Percentiles rank a stretch among this genome's conserved stretches.
Evolutionary conservation across 2,329 filamentous ascomycete genomes (phyloP).

Genomic region (Aureobasidium lini): DNA sequence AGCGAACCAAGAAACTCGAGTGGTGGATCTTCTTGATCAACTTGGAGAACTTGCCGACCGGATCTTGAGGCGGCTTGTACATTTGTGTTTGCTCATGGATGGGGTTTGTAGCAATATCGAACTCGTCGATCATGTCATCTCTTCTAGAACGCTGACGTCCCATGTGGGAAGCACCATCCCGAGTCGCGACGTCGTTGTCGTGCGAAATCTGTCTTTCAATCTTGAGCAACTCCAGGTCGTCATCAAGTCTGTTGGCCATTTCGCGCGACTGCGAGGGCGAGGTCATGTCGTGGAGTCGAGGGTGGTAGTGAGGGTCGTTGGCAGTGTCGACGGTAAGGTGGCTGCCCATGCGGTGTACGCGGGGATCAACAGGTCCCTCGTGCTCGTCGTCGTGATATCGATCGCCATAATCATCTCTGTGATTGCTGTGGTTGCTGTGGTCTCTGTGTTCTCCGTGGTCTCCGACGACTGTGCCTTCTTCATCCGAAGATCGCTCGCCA

Average conservation of each 20-base stretch:
- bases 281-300: constrained; percentile 14
- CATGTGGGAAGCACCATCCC: constrained; percentile 37
- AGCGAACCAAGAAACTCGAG: constrained; percentile 60
- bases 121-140: constrained; percentile 56
- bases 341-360: constrained; percentile 23
- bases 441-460: constrained; percentile 16
- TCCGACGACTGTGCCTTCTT: constrained; percentile 29
- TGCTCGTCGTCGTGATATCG: neutral
- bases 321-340: constrained; percentile 44
- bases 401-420: neutral
- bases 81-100: constrained; percentile 58
- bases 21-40: constrained; percentile 59
- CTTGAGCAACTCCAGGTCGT: constrained; percentile 58
- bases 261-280: constrained; percentile 54
- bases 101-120: constrained; percentile 60
- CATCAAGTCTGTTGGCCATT: constrained; percentile 53
- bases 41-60: constrained; percentile 53
- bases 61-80: constrained; percentile 58
- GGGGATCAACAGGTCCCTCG: neutral
- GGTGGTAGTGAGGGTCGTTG: constrained; percentile 27
- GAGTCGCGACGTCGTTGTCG: constrained; percentile 30
- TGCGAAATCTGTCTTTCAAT: constrained; percentile 54
- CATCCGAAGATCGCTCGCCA: constrained; percentile 25
- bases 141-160: constrained; percentile 44
- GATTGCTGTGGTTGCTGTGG: constrained; percentile 14